phyloP scores from a whole-genome alignment of 1,284 basidiomycete species.

The Microbotryomycetes sp. region DNA sequence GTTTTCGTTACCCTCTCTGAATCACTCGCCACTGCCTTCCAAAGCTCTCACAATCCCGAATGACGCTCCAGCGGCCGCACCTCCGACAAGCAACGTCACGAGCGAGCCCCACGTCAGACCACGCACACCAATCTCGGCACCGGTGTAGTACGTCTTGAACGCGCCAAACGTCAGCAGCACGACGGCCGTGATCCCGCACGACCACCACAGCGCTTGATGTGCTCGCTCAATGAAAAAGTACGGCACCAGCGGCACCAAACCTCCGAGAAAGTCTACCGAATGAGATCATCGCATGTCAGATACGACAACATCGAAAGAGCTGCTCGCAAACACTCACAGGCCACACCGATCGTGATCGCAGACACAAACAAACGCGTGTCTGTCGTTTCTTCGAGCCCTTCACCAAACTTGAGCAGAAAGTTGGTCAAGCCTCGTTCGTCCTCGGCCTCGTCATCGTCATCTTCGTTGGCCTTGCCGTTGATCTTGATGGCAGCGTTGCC shows the following conservation, averaged over 20 bases:
- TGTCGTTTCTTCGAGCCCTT: slow-evolving; percentile 80
- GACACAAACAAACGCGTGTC: slow-evolving; percentile 64
- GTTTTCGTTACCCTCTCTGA: too few species aligned
- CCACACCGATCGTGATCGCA: slow-evolving; percentile 81
- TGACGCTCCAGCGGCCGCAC: slow-evolving; percentile 76
- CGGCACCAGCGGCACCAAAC: slow-evolving; percentile 59
- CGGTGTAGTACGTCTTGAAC: slow-evolving; percentile 81
- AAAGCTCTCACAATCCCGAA: slow-evolving; percentile 74
- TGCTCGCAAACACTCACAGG: slow-evolving; percentile 7
- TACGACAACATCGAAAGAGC: too few species aligned
- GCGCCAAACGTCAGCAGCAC: slow-evolving; percentile 81
- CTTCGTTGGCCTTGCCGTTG: slow-evolving; percentile 34
- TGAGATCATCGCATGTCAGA: background rate
- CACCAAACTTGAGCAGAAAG: slow-evolving; percentile 87
- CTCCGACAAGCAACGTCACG: slow-evolving; percentile 78
- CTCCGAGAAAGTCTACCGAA: slow-evolving; percentile 23
- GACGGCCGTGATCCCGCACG: slow-evolving; percentile 42
- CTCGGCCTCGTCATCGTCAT: slow-evolving; percentile 51
- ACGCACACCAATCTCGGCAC: slow-evolving; percentile 53
- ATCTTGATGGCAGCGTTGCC: background rate
- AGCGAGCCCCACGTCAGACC: slow-evolving; percentile 73
- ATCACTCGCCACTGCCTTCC: background rate
- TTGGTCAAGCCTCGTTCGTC: slow-evolving; percentile 73
- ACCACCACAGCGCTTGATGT: slow-evolving; percentile 53
- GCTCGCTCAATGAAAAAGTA: slow-evolving; percentile 71